Percentiles rank a stretch among this genome's conserved stretches.
Evolutionary conservation across 495 filamentous ascomycete genomes (phyloP).

Genomic region (Lepraria neglecta): DNA sequence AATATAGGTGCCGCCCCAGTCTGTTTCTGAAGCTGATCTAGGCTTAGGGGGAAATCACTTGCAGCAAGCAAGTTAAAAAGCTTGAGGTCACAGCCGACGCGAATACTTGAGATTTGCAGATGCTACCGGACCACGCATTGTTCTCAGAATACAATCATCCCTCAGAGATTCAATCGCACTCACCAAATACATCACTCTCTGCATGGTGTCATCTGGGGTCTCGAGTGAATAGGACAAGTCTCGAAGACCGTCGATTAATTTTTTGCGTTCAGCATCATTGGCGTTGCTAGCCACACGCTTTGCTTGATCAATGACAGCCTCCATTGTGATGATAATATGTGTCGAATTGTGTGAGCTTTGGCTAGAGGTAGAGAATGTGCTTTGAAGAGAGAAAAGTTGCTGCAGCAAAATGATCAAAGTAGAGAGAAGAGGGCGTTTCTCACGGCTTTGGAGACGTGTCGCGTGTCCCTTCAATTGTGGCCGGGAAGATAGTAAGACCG

Average conservation of each 20-base stretch:
- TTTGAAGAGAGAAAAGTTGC: too few relatives aligned
- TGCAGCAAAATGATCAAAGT: too few relatives aligned
- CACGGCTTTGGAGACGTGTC: too few relatives aligned
- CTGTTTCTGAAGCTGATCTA: conserved; percentile 32
- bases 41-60: conserved; percentile 26
- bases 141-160: too few relatives aligned
- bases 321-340: too few relatives aligned
- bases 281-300: neutral
- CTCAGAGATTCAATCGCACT: neutral
- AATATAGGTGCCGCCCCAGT: conserved; percentile 31
- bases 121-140: neutral
- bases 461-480: too few relatives aligned
- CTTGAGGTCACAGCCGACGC: conserved; percentile 34
- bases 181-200: neutral
- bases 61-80: conserved; percentile 34
- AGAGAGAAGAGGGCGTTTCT: too few relatives aligned
- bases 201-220: conserved; percentile 5
- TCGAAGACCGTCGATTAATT: neutral
- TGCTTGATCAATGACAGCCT: neutral
- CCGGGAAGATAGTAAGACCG: too few relatives aligned
- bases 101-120: conserved; percentile 15
- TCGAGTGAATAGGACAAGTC: conserved; percentile 3
- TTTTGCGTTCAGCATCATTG: neutral
- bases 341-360: too few relatives aligned
- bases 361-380: too few relatives aligned